Evolutionary conservation across 78 protist species (phyloP).

Genomic region (Goniomonas avonlea): DNA sequence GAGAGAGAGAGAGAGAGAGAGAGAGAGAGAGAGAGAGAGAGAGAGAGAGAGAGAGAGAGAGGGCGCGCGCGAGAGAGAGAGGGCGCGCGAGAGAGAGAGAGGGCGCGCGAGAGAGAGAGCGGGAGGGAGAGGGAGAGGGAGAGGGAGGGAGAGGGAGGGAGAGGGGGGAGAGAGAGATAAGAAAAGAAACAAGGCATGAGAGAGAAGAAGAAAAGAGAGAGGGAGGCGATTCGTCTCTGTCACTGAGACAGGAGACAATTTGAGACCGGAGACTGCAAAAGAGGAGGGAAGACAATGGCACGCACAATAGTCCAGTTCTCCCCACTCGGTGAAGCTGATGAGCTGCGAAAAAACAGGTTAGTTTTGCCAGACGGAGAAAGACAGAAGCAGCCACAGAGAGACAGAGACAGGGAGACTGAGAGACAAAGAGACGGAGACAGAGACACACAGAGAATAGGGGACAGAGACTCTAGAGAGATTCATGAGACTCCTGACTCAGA

Average conservation of each 20-base stretch:
- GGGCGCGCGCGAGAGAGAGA: too few relatives aligned
- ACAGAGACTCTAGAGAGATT: too few relatives aligned
- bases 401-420: too few relatives aligned
- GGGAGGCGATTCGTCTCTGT: not conserved
- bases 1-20: too few relatives aligned
- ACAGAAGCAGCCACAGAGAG: not conserved
- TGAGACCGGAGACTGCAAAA: too few relatives aligned
- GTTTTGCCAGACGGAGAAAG: not conserved
- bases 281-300: conserved; percentile 91
- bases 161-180: conserved; percentile 75
- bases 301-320: conserved; percentile 75
- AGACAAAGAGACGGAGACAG: too few relatives aligned
- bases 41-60: too few relatives aligned
- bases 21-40: too few relatives aligned
- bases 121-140: not conserved
- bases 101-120: too few relatives aligned
- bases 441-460: too few relatives aligned
- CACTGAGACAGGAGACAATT: not conserved
- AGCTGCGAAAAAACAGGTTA: conserved; percentile 19
- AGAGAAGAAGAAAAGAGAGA: not conserved
- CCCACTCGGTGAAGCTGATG: conserved; percentile 67
- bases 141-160: not conserved
- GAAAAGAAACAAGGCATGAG: conserved; percentile 87
- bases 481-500: too few relatives aligned
- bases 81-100: too few relatives aligned